phyloP scores from a whole-genome alignment of 306 rosid species.

The Fagus sylvatica region DNA sequence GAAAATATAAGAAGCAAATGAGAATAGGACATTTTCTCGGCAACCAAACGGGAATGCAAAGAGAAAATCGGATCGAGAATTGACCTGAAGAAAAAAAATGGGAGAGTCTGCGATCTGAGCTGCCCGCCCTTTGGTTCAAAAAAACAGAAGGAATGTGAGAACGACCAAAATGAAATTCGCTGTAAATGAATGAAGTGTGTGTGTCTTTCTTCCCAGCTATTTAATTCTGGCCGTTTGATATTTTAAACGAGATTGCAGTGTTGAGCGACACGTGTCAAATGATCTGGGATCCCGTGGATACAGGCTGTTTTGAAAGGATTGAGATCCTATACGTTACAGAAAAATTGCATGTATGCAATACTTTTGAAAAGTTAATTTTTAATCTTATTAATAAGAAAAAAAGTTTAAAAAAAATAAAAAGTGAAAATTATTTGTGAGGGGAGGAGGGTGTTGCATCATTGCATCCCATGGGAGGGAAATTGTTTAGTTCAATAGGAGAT shows the following conservation, averaged over 20 bases:
- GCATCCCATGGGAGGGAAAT: no score
- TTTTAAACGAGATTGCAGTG: slow-evolving; percentile 27
- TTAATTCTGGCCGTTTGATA: slow-evolving; percentile 22
- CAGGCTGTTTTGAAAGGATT: slow-evolving; percentile 17
- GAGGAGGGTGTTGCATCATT: no score
- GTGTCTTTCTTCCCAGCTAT: not conserved
- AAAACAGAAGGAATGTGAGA: slow-evolving; percentile 9
- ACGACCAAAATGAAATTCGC: slow-evolving; percentile 22
- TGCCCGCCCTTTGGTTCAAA: slow-evolving; percentile 41
- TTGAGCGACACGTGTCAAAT: slow-evolving; percentile 42
- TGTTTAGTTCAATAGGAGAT: no score
- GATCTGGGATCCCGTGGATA: slow-evolving; percentile 17
- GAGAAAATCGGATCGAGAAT: not conserved
- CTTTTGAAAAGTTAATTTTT: not conserved
- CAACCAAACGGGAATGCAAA: not conserved
- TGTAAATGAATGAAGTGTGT: slow-evolving; percentile 23
- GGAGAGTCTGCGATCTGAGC: slow-evolving; percentile 30
- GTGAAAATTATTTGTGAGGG: no score
- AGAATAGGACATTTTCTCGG: not conserved
- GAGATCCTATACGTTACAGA: slow-evolving; percentile 1
- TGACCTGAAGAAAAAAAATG: slow-evolving; percentile 37
- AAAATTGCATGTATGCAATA: no score
- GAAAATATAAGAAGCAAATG: not conserved
- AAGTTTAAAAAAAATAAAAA: no score
- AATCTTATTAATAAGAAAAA: no score